Base-by-base conservation (phyloP, 768 basidiomycete species). In the Leccinellum rugosiceps region DNA sequence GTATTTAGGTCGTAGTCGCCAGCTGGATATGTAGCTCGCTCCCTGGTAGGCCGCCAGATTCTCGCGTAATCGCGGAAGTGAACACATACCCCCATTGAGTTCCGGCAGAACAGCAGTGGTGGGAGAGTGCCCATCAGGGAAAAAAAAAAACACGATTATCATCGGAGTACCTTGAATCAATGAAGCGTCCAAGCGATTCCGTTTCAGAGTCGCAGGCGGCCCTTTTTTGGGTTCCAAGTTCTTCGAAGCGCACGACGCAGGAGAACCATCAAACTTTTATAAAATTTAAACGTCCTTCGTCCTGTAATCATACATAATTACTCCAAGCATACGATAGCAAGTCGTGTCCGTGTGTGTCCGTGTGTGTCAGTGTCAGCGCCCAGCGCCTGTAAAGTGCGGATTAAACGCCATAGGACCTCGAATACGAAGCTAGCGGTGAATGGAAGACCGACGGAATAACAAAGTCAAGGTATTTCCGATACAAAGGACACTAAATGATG, bases 21-120 rank as follows among this genome's bases (percentile, higher is more conserved):
- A 55, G 48, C 64, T 61, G 62, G 59, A 31, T 63, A 61, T 58
- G 65, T 64, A 67, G 65, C 64, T 67, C 58, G 58, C 58, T 58
- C 45, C 15, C 43, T 57, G 45, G 43, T 53, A 55, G 50, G 50
- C 53, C 57, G 51, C 57, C 47, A 54, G 58, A 57, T 57, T 51
- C 50, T 68, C 58, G 58, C 68, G 62, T 71, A 68, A 71, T 66
- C 48, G 48, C 65, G 65, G 65, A 70, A 70, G 65, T 70, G 60
- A 71, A 61, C 14, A 56, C 45, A 55, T 58, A 48, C 51, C 30
- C 47, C 46, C 28, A 52, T 31, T 30, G 46, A 43, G 34, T 60
- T 56, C 59, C 35, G 28, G 30, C 26, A 38, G 14, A 48, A 46
- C 25, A 31, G 11, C 52, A 45, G 49, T 56, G 55, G 48, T 46